Evolutionary conservation across 2,329 filamentous ascomycete genomes (phyloP).

Genomic region (Rutstroemia sydowiana): DNA sequence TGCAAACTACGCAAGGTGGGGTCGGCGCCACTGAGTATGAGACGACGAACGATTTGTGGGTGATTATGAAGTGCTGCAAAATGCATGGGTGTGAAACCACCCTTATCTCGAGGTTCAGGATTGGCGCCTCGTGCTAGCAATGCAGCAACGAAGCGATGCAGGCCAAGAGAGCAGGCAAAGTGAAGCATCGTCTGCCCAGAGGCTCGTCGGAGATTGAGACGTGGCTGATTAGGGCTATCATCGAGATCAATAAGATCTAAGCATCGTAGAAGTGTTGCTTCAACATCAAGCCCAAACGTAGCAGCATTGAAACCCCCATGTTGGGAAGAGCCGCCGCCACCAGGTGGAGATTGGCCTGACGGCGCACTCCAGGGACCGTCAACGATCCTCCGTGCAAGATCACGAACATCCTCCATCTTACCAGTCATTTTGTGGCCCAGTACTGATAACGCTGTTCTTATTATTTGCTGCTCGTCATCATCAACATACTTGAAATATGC

Average conservation of each 20-base stretch:
- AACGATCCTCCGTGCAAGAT: conserved; percentile 55
- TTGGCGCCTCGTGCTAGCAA: conserved; percentile 72
- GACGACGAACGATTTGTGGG: conserved; percentile 65
- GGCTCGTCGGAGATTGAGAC: conserved; percentile 55
- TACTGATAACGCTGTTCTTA: conserved; percentile 59
- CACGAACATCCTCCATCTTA: conserved; percentile 52
- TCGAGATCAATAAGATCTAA: conserved; percentile 75
- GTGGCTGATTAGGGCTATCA: conserved; percentile 60
- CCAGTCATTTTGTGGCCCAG: conserved; percentile 58
- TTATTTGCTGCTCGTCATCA: conserved; percentile 60
- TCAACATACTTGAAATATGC: conserved; percentile 67
- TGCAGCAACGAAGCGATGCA: conserved; percentile 68
- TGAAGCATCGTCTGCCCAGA: conserved; percentile 79
- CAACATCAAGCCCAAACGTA: conserved; percentile 29
- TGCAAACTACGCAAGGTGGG: conserved; percentile 61
- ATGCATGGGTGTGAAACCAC: conserved; percentile 76
- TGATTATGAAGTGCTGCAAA: conserved; percentile 72
- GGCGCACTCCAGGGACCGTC: conserved; percentile 44
- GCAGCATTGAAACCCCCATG: conserved; percentile 34
- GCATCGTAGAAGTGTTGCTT: conserved; percentile 53
- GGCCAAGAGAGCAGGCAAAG: conserved; percentile 66
- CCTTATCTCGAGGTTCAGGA: conserved; percentile 65
- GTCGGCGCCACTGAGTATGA: conserved; percentile 68
- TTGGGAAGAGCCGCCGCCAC: conserved; percentile 38
- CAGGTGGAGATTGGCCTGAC: conserved; percentile 35